A percentile compares a stretch with the other conserved stretches of the same genome.
Conservation (phyloP, 371 early-diverging fungal species). For the Gilbertella persicaria region DNA sequence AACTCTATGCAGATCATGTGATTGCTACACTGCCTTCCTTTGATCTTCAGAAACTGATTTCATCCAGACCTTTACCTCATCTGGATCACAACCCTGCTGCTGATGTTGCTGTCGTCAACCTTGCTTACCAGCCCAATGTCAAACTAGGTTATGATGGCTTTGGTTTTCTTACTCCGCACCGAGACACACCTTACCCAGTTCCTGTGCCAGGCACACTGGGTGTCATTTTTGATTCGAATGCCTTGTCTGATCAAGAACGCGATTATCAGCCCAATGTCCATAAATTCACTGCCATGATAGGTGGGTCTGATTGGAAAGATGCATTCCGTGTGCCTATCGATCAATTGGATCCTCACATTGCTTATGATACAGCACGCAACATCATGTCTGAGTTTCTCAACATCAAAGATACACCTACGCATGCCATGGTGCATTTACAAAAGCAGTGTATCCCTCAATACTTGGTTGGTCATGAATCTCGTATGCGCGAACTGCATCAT, state of each 20-base stretch:
- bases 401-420: constrained; percentile 56
- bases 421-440: constrained; percentile 59
- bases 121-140: constrained; percentile 59
- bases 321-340: constrained; percentile 37
- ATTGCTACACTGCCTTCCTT: constrained; percentile 72
- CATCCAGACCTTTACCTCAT: constrained; percentile 29
- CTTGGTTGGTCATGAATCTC: constrained; percentile 74
- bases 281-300: constrained; percentile 90
- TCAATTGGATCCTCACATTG: constrained; percentile 31
- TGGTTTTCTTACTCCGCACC: constrained; percentile 86
- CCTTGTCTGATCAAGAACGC: constrained; percentile 69
- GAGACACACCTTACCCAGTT: constrained; percentile 37
- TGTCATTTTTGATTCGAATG: constrained; percentile 88
- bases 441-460: constrained; percentile 91
- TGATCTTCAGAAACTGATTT: constrained; percentile 39
- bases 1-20: constrained; percentile 29
- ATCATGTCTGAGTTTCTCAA: constrained; percentile 58
- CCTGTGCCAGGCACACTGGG: constrained; percentile 72
- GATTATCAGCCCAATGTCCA: constrained; percentile 28
- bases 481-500: constrained; percentile 65
- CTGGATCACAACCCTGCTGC: constrained; percentile 66
- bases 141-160: constrained; percentile 74
- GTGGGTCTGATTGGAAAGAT: constrained; percentile 77
- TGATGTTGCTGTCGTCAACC: constrained; percentile 88
- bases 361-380: constrained; percentile 26